Base-by-base conservation (phyloP, 2,329 filamentous ascomycete genomes). In the Helicocarpus griseus region DNA sequence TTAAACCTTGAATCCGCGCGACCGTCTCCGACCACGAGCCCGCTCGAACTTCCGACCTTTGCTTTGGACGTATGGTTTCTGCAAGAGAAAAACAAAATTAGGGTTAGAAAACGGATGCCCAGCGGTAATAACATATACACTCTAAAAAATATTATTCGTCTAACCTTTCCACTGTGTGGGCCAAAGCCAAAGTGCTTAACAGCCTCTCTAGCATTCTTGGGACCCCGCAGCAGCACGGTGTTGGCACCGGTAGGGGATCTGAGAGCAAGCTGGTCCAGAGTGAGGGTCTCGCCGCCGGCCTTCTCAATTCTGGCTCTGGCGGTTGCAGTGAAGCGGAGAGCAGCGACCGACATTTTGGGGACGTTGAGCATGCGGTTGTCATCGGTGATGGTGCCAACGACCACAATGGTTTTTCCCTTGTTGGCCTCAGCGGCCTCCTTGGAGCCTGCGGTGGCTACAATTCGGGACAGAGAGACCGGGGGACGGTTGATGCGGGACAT, bases 1-100 rank as follows among this genome's bases (percentile, higher is more conserved):
- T n/a, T 95, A 98, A 73, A 98, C 93, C 89, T 98, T 98, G 90
- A 98, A 98, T 83, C 94, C 93, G 71, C 87, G 84, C 69, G 90
- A 97, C 74, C 89, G 82, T 86, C 93, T 94, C 78, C 93, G 90
- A 77, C 93, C 94, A 93, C 93, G 90, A 70, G 90, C 93, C 70
- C 84, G 83, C 86, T 98, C 94, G 81, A 98, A 98, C 83, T 98
- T 98, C 78, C 93, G 87, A 71, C 94, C 94, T 87, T 98, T 98
- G 81, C 89, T 95, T 77, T 89, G 82, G 69, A 98, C 82, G 67
- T 95, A 87, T 65, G 91, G 91, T 83, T 96, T 97, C 91, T 93
- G 62, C 56, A 66, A 38, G 29, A 19, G 14, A 50, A 35, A 51
- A 38, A 39, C 36, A 53, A 52, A n/a, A n/a, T n/a, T n/a, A n/a